Evolutionary conservation across 2,329 filamentous ascomycete species (phyloP).

Genomic region (Cytospora piceicola): DNA sequence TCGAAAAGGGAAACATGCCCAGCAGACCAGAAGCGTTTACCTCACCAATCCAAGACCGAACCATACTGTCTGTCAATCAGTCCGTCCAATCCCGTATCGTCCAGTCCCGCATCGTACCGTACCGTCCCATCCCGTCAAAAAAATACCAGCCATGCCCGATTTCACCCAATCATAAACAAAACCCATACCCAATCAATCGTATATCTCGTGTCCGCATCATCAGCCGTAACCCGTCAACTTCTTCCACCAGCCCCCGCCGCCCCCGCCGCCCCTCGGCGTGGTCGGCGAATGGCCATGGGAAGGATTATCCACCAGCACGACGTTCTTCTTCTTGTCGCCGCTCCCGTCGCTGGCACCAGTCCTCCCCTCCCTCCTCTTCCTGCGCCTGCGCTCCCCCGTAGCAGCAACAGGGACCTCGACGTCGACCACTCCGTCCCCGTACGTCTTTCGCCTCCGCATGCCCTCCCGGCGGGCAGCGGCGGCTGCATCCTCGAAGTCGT

Average conservation of each 20-base stretch:
- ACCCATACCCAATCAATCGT: not conserved
- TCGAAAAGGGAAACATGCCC: constrained; percentile 12
- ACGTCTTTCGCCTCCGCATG: constrained; percentile 47
- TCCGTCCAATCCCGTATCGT: not conserved
- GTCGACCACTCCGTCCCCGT: constrained; percentile 47
- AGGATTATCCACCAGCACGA: constrained; percentile 45
- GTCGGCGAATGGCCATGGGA: constrained; percentile 23
- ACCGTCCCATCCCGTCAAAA: not conserved
- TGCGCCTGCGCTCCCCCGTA: constrained; percentile 38
- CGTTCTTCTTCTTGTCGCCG: constrained; percentile 45
- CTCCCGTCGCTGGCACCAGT: constrained; percentile 53
- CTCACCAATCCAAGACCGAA: not conserved
- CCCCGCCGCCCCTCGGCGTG: constrained; percentile 48
- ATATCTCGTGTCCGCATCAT: constrained; percentile 16
- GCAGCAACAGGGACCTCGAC: constrained; percentile 38
- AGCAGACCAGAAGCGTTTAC: constrained; percentile 11
- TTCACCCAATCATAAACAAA: constrained; percentile 4
- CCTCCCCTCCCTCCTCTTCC: constrained; percentile 34
- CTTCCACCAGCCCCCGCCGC: constrained; percentile 60
- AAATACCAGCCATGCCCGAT: constrained; percentile 2
- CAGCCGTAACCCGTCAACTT: constrained; percentile 48
- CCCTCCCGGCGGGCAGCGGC: constrained; percentile 56
- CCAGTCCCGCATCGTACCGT: not conserved
- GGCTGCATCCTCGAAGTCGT: constrained; percentile 50
- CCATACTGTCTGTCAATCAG: not conserved